Conservation (phyloP, 352 stramenopile species). For the Phytophthora multivora region DNA sequence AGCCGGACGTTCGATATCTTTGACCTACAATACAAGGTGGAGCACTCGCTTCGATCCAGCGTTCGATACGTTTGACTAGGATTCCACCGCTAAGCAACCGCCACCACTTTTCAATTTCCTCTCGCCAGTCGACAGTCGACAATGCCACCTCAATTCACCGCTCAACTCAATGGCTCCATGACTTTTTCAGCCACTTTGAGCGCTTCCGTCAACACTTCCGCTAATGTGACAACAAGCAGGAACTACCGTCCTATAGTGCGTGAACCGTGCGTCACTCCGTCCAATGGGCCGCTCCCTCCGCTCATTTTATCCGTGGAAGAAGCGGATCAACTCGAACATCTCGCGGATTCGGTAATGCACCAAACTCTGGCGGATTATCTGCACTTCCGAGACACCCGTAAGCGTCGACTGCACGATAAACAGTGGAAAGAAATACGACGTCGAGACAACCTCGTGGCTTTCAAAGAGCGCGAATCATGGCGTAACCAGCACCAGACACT, state of each 20-base stretch:
- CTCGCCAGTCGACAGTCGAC: neutral
- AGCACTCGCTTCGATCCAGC: neutral
- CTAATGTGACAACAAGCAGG: conserved; percentile 22
- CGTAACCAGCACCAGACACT: conserved; percentile 31
- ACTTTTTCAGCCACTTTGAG: conserved; percentile 35
- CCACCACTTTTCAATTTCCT: conserved; percentile 14
- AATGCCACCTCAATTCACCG: conserved; percentile 29
- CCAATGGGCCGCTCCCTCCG: conserved; percentile 7
- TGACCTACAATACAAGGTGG: neutral
- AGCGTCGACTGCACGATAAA: conserved; percentile 36
- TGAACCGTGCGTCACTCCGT: neutral
- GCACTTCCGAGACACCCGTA: conserved; percentile 36
- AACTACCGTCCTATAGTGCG: conserved; percentile 14
- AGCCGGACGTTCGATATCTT: too few species aligned
- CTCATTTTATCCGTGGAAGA: conserved; percentile 35
- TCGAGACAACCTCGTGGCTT: conserved; percentile 42
- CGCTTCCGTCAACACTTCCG: conserved; percentile 7
- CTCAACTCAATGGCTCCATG: conserved; percentile 29
- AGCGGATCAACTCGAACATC: conserved; percentile 24
- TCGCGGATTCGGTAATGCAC: conserved; percentile 35
- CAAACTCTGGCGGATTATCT: conserved; percentile 38
- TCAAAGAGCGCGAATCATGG: conserved; percentile 42
- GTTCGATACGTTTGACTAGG: neutral
- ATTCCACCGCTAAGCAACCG: too few species aligned
- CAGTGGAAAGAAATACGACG: conserved; percentile 48